phyloP scores from a whole-genome alignment of 345 rosid species.

The Eucalyptus polybractea region DNA sequence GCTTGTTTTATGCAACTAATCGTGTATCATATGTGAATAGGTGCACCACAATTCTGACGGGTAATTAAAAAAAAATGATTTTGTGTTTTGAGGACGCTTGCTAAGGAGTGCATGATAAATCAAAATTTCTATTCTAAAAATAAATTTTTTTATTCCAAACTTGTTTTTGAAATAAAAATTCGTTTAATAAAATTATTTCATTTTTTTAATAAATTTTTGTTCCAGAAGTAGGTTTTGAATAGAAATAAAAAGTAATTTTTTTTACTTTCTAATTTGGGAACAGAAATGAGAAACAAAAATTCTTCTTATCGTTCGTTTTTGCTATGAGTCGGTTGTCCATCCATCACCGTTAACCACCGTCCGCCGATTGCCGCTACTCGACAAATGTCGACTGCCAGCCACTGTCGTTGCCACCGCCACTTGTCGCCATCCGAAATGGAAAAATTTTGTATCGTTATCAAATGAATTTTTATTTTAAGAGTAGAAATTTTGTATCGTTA shows the following conservation, averaged over 20 bases:
- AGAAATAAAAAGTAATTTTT: too few relatives aligned
- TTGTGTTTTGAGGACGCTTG: not conserved
- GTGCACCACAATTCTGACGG: not conserved
- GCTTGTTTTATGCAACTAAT: not conserved
- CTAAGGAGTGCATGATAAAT: too few relatives aligned
- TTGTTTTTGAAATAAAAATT: too few relatives aligned
- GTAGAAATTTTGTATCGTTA: too few relatives aligned
- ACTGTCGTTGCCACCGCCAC: fast-evolving
- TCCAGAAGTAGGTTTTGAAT: too few relatives aligned
- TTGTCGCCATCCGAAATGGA: fast-evolving
- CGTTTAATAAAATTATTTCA: too few relatives aligned
- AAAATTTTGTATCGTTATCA: fast-evolving
- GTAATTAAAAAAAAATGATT: not conserved
- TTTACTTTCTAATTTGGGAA: too few relatives aligned
- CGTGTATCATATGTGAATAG: not conserved
- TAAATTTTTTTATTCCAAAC: too few relatives aligned
- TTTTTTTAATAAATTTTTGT: too few relatives aligned
- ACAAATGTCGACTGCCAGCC: too few relatives aligned
- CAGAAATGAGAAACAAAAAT: fast-evolving
- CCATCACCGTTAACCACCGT: fast-evolving
- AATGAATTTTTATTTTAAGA: too few relatives aligned
- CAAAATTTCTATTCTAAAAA: fast-evolving
- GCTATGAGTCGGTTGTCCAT: too few relatives aligned
- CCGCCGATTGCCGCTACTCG: fast-evolving
- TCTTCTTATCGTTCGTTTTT: fast-evolving